Evolutionary conservation across 768 basidiomycete genomes (phyloP).

Genomic region (Inosperma sp.): DNA sequence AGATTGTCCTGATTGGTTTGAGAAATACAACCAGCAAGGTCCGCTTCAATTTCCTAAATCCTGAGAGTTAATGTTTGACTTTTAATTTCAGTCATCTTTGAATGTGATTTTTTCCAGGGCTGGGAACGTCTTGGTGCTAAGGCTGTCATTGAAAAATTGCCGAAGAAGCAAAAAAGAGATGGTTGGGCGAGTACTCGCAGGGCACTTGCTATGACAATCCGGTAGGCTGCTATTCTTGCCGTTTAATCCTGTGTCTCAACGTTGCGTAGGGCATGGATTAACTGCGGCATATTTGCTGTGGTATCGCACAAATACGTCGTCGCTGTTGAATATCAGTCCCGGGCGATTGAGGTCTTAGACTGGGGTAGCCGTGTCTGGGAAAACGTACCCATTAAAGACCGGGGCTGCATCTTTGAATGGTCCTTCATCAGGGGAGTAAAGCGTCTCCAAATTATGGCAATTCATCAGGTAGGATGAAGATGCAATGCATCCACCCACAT

Average conservation of each 20-base stretch:
- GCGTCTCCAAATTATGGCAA: slow-evolving; percentile 21
- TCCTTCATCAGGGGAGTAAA: slow-evolving; percentile 4
- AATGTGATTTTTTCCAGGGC: slow-evolving; percentile 23
- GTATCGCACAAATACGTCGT: slow-evolving; percentile 14
- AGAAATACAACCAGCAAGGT: slow-evolving; percentile 35
- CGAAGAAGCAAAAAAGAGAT: slow-evolving; percentile 22
- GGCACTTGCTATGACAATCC: slow-evolving; percentile 35
- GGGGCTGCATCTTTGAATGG: neutral
- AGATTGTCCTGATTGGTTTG: slow-evolving; percentile 29
- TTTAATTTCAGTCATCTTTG: slow-evolving; percentile 32
- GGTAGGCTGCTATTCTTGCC: no score
- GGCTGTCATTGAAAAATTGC: slow-evolving; percentile 30
- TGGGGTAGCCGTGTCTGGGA: slow-evolving; percentile 1
- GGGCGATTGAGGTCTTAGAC: slow-evolving; percentile 11
- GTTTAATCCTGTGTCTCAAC: neutral
- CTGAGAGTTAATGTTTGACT: no score
- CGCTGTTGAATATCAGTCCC: slow-evolving; percentile 32
- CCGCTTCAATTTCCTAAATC: no score
- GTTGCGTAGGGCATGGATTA: slow-evolving; percentile 34
- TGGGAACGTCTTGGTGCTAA: slow-evolving; percentile 34
- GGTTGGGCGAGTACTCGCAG: slow-evolving; percentile 32
- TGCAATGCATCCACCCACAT: no score
- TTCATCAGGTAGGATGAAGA: slow-evolving; percentile 37
- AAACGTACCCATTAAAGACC: neutral
- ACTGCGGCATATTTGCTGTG: slow-evolving; percentile 32